phyloP scores from a whole-genome alignment of 495 filamentous ascomycete genomes.

The Copromyces sp. region DNA sequence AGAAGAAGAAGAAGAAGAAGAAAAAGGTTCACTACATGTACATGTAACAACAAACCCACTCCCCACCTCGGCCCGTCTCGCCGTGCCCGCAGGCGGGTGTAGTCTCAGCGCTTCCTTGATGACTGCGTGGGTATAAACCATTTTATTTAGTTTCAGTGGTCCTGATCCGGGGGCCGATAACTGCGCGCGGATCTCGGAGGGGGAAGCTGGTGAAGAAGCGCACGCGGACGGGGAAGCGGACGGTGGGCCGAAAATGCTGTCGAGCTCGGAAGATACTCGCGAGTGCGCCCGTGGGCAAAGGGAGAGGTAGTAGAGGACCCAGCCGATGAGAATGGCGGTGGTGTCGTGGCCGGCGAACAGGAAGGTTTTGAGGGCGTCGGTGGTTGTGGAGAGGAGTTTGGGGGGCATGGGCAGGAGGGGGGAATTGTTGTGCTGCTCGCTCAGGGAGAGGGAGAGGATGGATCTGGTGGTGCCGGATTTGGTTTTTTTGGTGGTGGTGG shows the following conservation, averaged over 20 bases:
- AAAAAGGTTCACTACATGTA: neutral
- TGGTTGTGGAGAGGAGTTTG: constrained; percentile 12
- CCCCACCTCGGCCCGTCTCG: constrained; percentile 24
- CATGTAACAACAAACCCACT: constrained; percentile 10
- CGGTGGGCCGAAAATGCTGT: constrained; percentile 28
- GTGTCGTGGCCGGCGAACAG: constrained; percentile 44
- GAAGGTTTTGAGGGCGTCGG: constrained; percentile 33
- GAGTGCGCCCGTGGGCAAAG: constrained; percentile 30
- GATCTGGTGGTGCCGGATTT: constrained; percentile 6
- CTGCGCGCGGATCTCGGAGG: constrained; percentile 9
- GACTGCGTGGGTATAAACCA: constrained; percentile 37
- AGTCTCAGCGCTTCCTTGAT: constrained; percentile 45
- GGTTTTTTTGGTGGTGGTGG: neutral
- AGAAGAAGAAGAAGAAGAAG: too few relatives aligned
- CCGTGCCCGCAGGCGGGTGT: constrained; percentile 31
- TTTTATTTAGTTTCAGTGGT: constrained; percentile 34
- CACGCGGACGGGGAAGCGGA: too few relatives aligned
- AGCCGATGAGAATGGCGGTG: constrained; percentile 30
- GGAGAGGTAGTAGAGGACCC: constrained; percentile 37
- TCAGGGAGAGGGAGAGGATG: constrained; percentile 24
- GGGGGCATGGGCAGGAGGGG: constrained; percentile 12
- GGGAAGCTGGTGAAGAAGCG: constrained; percentile 8
- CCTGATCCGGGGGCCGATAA: constrained; percentile 14
- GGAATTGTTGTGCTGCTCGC: neutral
- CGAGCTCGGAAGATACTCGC: constrained; percentile 36